These are phyloP conservation scores for Monosporascus sp. DNA, from an alignment of 2,329 filamentous ascomycete genomes.

Conservation along the genomic window DNA sequence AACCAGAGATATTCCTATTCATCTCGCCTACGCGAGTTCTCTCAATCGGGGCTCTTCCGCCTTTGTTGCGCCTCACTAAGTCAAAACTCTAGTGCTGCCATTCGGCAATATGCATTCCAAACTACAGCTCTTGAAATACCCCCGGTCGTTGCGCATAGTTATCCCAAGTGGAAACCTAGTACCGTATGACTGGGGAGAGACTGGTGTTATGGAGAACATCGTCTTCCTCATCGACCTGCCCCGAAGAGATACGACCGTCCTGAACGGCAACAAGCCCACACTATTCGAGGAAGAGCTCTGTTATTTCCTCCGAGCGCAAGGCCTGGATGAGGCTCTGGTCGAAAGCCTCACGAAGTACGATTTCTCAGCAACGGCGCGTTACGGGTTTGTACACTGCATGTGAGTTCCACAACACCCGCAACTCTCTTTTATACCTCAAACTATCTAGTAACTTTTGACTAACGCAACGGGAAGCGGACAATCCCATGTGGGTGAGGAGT, in stretches of 20 bases:
- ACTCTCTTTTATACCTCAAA: not conserved
- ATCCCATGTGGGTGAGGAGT: constrained; percentile 43
- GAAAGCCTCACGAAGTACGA: constrained; percentile 73
- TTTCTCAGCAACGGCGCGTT: constrained; percentile 64
- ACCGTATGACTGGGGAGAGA: constrained; percentile 84
- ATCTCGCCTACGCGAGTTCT: not conserved
- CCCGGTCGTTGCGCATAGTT: constrained; percentile 68
- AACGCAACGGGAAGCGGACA: constrained; percentile 43
- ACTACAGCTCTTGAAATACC: constrained; percentile 80
- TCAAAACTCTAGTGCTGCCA: constrained; percentile 47
- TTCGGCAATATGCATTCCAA: constrained; percentile 88
- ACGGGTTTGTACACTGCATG: constrained; percentile 85
- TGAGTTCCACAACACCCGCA: constrained; percentile 34
- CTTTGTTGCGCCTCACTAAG: not conserved
- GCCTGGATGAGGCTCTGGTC: constrained; percentile 58
- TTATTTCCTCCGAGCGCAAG: constrained; percentile 64
- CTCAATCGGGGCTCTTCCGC: not conserved
- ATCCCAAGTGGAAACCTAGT: constrained; percentile 85
- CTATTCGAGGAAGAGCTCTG: constrained; percentile 65
- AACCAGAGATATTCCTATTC: no score
- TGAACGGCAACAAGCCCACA: constrained; percentile 31
- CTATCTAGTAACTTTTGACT: constrained; percentile 7
- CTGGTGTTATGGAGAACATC: constrained; percentile 79
- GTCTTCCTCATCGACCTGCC: constrained; percentile 93
- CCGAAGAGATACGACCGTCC: constrained; percentile 33